Conservation (phyloP, 2,329 filamentous ascomycete genomes). For the Penicillium capsulatum region DNA sequence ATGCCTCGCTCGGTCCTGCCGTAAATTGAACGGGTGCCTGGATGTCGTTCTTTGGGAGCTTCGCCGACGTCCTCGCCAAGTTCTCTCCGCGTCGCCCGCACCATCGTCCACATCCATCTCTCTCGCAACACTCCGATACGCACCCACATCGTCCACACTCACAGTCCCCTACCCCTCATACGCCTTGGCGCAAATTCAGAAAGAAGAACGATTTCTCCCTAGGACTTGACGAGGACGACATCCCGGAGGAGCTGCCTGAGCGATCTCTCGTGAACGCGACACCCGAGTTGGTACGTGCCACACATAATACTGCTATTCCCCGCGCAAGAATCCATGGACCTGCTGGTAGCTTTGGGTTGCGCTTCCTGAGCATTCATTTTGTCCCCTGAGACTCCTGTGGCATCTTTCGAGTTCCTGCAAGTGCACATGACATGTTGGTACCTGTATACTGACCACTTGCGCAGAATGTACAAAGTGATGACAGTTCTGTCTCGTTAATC, state of each 20-base stretch:
- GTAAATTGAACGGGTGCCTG: conserved; percentile 7
- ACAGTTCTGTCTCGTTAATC: conserved; percentile 10
- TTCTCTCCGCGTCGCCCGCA: conserved; percentile 20
- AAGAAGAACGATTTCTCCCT: background rate
- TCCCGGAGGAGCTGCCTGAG: no score
- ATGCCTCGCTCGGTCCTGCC: conserved; percentile 8
- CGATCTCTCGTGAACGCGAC: no score
- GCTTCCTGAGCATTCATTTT: no score
- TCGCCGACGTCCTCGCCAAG: conserved; percentile 14
- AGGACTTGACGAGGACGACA: no score
- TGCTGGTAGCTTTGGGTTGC: no score
- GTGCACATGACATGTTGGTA: background rate
- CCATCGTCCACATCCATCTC: conserved; percentile 11
- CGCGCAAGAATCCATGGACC: no score
- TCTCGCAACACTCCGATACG: conserved; percentile 2
- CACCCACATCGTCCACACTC: conserved; percentile 1
- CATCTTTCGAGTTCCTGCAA: no score
- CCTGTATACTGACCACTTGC: background rate
- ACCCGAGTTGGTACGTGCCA: no score
- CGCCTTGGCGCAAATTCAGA: background rate
- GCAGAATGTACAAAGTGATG: conserved; percentile 20
- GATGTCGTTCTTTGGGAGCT: conserved; percentile 17
- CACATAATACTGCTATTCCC: no score
- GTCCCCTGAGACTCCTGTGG: no score
- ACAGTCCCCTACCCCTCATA: conserved; percentile 7